Conservation (phyloP, 495 filamentous ascomycete genomes). For the Filosporella fistucella region DNA sequence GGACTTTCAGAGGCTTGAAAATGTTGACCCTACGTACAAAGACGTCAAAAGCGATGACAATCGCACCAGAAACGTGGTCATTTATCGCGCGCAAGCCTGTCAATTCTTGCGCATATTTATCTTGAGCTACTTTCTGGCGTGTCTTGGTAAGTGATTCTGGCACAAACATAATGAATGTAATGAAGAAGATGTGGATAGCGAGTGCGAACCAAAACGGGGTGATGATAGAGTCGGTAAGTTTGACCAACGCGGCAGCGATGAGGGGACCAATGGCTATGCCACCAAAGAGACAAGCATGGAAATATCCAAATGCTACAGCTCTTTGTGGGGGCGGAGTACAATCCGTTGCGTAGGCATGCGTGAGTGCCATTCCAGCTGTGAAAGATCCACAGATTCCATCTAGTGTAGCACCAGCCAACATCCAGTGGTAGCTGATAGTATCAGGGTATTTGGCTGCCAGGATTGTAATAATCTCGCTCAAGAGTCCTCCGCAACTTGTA, state of each 20-base stretch:
- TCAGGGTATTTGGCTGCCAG: slow-evolving; percentile 72
- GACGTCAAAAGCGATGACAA: neutral
- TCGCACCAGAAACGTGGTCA: neutral
- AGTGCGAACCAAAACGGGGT: slow-evolving; percentile 76
- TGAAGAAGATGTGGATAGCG: slow-evolving; percentile 64
- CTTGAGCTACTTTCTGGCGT: slow-evolving; percentile 61
- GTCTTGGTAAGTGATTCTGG: slow-evolving; percentile 77
- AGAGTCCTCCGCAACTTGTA: slow-evolving; percentile 60
- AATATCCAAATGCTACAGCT: slow-evolving; percentile 82
- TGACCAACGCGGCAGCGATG: slow-evolving; percentile 70
- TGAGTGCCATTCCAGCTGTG: slow-evolving; percentile 72
- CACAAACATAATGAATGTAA: slow-evolving; percentile 60
- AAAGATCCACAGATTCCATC: slow-evolving; percentile 88
- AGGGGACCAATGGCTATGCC: slow-evolving; percentile 84
- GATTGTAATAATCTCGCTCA: slow-evolving; percentile 70
- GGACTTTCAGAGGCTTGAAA: slow-evolving; percentile 69
- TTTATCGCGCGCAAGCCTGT: neutral
- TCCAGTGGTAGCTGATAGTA: slow-evolving; percentile 60
- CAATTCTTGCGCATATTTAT: slow-evolving; percentile 46
- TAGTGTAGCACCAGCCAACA: slow-evolving; percentile 67
- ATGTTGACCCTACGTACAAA: slow-evolving; percentile 42
- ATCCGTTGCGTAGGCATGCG: slow-evolving; percentile 81
- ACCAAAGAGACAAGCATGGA: slow-evolving; percentile 81
- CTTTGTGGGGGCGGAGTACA: slow-evolving; percentile 75
- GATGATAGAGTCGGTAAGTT: slow-evolving; percentile 60